These are phyloP conservation scores for Globisporangium middletonii DNA, from an alignment of 352 stramenopile species.

Conservation along the genomic window DNA sequence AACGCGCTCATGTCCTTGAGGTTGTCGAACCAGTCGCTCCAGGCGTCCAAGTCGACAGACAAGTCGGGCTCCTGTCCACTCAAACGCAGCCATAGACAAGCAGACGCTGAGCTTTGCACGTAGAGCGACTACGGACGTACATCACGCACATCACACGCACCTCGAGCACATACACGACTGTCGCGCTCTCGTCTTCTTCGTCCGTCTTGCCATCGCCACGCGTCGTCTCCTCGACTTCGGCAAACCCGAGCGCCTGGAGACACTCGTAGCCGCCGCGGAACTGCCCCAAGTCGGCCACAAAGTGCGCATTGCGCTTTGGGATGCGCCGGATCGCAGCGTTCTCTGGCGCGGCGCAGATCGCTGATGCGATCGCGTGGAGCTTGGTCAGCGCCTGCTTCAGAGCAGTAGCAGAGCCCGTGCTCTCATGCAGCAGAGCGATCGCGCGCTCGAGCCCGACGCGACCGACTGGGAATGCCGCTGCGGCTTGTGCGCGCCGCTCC, in stretches of 20 bases:
- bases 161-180: slow-evolving; percentile 59
- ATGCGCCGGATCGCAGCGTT: slow-evolving; percentile 68
- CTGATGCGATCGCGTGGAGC: slow-evolving; percentile 43
- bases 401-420: slow-evolving; percentile 16
- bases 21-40: slow-evolving; percentile 77
- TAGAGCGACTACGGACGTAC: background rate
- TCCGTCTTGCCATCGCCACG: background rate
- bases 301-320: slow-evolving; percentile 62
- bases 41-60: slow-evolving; percentile 63
- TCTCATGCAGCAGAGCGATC: slow-evolving; percentile 35
- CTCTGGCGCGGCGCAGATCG: slow-evolving; percentile 67
- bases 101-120: background rate
- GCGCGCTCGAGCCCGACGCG: slow-evolving; percentile 34
- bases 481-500: slow-evolving; percentile 22
- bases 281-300: slow-evolving; percentile 61
- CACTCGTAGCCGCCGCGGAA: slow-evolving; percentile 53
- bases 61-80: slow-evolving; percentile 61
- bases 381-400: slow-evolving; percentile 40
- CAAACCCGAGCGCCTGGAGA: slow-evolving; percentile 69
- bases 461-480: slow-evolving; percentile 29
- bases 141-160: slow-evolving; percentile 15
- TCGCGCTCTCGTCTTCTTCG: slow-evolving; percentile 24
- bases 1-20: slow-evolving; percentile 61
- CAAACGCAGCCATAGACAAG: slow-evolving; percentile 1
- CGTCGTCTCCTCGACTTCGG: slow-evolving; percentile 35